phyloP scores from a whole-genome alignment of 352 stramenopile genomes.

The Thalassiosira mediterranea region DNA sequence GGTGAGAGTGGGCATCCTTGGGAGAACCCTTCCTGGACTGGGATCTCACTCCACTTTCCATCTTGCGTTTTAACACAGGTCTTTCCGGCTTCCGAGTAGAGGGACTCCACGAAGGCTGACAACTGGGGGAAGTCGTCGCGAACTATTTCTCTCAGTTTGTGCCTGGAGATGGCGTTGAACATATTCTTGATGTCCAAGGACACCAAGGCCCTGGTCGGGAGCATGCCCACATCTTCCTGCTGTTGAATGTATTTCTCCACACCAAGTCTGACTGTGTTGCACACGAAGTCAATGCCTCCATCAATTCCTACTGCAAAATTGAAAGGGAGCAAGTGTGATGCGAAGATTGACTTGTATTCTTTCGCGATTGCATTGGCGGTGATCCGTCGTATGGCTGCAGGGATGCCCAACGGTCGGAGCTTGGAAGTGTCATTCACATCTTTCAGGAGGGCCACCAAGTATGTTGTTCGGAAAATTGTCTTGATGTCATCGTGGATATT shows the following conservation, averaged over 20 bases:
- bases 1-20: conserved; percentile 37
- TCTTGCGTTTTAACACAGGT: neutral
- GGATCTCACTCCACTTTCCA: conserved; percentile 2
- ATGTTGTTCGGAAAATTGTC: conserved; percentile 11
- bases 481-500: neutral
- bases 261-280: neutral
- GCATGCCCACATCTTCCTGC: neutral
- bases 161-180: conserved; percentile 35
- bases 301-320: conserved; percentile 25
- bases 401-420: conserved; percentile 18
- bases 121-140: conserved; percentile 10
- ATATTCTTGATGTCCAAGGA: conserved; percentile 39
- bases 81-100: neutral
- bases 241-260: conserved; percentile 14
- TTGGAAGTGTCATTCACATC: conserved; percentile 11
- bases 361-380: neutral
- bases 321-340: conserved; percentile 6
- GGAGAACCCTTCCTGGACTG: conserved; percentile 21
- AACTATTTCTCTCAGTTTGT: conserved; percentile 24
- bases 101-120: neutral
- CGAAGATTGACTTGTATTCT: neutral
- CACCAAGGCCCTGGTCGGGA: conserved; percentile 10
- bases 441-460: conserved; percentile 24
- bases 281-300: conserved; percentile 11
- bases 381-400: conserved; percentile 17